A percentile compares a stretch with the other conserved stretches of the same genome.
These are phyloP conservation scores for Rhododendron griersonianum DNA, from an alignment of 148 eudicot genomes.

Conservation along the genomic window DNA sequence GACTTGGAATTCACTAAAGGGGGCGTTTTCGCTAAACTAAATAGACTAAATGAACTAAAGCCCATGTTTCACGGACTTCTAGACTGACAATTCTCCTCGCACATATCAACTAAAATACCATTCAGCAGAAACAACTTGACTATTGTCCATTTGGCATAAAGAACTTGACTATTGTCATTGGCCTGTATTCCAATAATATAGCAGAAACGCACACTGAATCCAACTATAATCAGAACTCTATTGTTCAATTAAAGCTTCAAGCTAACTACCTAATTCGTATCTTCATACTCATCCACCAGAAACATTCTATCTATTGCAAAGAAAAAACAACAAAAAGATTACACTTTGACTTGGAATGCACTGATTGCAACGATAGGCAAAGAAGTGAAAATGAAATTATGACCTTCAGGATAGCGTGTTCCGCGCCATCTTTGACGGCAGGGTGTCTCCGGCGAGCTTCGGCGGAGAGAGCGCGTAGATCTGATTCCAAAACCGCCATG, in stretches of 20 bases:
- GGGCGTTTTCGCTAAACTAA: too few relatives aligned
- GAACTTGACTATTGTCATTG: not conserved
- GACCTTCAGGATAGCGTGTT: constrained; percentile 97
- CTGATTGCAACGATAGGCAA: not conserved
- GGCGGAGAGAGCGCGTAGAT: constrained; percentile 92
- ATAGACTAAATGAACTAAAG: too few relatives aligned
- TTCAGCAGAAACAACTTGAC: not conserved
- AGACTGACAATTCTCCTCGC: not conserved
- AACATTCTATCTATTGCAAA: not conserved
- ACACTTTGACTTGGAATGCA: not conserved
- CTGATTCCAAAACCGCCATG: constrained; percentile 93
- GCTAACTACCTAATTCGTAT: too few relatives aligned
- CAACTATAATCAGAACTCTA: not conserved
- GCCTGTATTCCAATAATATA: not conserved
- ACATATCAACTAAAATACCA: too few relatives aligned
- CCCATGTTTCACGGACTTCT: not conserved
- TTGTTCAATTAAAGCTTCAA: not conserved
- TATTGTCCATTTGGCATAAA: too few relatives aligned
- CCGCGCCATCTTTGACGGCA: constrained; percentile 93
- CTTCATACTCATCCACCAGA: not conserved
- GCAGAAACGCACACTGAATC: not conserved
- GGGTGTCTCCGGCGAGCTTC: constrained; percentile 98
- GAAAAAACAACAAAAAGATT: not conserved
- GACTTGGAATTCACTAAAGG: not conserved
- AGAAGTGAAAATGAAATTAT: not conserved